These are phyloP conservation scores for Achaetomiella virescens DNA, from an alignment of 495 filamentous ascomycete genomes.

Conservation along the genomic window DNA sequence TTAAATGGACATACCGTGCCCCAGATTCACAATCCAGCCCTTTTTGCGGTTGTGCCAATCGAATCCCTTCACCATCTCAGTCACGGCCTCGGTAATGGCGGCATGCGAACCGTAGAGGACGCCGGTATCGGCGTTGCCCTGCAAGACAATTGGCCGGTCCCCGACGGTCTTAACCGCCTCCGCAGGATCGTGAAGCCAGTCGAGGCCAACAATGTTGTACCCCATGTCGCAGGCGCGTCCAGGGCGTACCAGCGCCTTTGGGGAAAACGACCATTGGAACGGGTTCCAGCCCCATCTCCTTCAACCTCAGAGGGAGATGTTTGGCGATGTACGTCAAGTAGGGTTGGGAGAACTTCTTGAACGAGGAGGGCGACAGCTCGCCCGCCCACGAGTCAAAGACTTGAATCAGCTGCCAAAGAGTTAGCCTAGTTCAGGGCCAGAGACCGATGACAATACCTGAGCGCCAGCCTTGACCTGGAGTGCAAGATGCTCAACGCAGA, in stretches of 20 bases:
- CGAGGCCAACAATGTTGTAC: constrained; percentile 88
- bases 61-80: constrained; percentile 83
- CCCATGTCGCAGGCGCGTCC: constrained; percentile 80
- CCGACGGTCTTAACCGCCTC: constrained; percentile 73
- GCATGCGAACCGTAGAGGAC: constrained; percentile 77
- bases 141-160: constrained; percentile 64
- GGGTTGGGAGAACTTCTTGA: constrained; percentile 77
- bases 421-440: not conserved
- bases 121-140: constrained; percentile 94
- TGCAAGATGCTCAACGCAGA: constrained; percentile 91
- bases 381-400: constrained; percentile 99
- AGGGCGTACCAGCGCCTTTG: constrained; percentile 98
- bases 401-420: constrained; percentile 64
- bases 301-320: constrained; percentile 63
- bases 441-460: constrained; percentile 42
- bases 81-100: constrained; percentile 71
- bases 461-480: constrained; percentile 88
- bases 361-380: constrained; percentile 77
- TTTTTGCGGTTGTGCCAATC: constrained; percentile 44
- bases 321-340: constrained; percentile 79
- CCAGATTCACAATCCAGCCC: constrained; percentile 78
- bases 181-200: constrained; percentile 89
- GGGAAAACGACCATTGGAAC: constrained; percentile 99
- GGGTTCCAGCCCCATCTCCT: constrained; percentile 62
- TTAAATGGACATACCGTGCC: constrained; percentile 63